Conservation (phyloP, 1,139 yeast genomes). For the Geotrichum macrosporum region DNA sequence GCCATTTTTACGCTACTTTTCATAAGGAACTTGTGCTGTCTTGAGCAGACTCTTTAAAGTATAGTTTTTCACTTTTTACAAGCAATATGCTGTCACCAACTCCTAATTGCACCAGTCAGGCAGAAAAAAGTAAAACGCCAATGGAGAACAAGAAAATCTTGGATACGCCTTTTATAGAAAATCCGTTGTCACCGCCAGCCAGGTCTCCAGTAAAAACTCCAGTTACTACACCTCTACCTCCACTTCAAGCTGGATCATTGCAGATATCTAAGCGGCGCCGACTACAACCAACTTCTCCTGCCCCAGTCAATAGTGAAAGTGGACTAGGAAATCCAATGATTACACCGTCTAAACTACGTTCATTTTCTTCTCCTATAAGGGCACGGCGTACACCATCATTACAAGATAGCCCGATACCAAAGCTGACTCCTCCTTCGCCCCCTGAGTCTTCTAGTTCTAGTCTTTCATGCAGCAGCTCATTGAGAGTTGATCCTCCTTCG, state of each 20-base stretch:
- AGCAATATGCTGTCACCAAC: too few species aligned
- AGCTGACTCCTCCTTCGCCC: slow-evolving; percentile 30
- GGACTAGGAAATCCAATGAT: slow-evolving; percentile 17
- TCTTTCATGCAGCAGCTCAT: not conserved
- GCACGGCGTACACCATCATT: slow-evolving; percentile 31
- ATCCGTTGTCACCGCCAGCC: slow-evolving; percentile 1
- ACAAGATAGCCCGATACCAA: slow-evolving; percentile 34
- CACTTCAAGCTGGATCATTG: slow-evolving; percentile 26
- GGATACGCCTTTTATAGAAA: slow-evolving; percentile 6
- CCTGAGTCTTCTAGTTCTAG: slow-evolving; percentile 8
- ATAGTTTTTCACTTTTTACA: too few species aligned
- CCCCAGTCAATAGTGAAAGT: slow-evolving; percentile 9
- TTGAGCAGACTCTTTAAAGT: too few species aligned
- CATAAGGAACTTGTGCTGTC: too few species aligned
- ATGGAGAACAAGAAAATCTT: too few species aligned
- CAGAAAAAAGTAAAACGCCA: too few species aligned
- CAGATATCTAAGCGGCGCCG: slow-evolving; percentile 30
- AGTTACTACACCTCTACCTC: slow-evolving; percentile 27
- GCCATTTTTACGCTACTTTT: too few species aligned
- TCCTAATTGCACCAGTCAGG: too few species aligned
- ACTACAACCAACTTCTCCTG: slow-evolving; percentile 27
- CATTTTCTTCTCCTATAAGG: slow-evolving; percentile 29
- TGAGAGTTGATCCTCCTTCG: not conserved
- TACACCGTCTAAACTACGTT: slow-evolving; percentile 31
- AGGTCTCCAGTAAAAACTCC: slow-evolving; percentile 30